phyloP scores from a whole-genome alignment of 345 rosid species.

The Angophora floribunda region DNA sequence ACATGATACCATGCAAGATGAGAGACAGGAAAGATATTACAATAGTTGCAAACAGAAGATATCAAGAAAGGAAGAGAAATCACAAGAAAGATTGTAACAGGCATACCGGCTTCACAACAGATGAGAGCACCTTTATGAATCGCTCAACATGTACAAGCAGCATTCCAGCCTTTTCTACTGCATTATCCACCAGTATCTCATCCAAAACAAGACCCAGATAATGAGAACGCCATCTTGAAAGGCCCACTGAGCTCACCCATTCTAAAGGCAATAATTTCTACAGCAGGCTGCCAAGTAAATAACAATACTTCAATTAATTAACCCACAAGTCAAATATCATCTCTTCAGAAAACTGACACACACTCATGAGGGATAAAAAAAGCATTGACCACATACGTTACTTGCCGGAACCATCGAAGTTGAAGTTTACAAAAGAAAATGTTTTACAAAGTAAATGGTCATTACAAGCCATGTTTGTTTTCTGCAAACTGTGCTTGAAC shows the following conservation, averaged over 20 bases:
- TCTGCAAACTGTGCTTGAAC: not conserved
- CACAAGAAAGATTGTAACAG: constrained; percentile 1
- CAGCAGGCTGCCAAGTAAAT: constrained; percentile 77
- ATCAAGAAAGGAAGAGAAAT: not conserved
- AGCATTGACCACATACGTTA: not conserved
- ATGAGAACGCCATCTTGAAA: constrained; percentile 89
- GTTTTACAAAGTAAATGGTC: not conserved
- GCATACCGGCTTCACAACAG: constrained; percentile 75
- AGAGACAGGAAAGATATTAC: not conserved
- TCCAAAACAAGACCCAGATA: constrained; percentile 70
- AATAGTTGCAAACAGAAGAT: not conserved
- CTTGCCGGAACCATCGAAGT: not conserved
- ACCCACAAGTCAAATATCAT: not conserved
- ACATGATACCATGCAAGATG: not conserved
- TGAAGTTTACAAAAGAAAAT: not conserved
- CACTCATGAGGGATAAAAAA: not conserved
- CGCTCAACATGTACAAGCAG: constrained; percentile 77
- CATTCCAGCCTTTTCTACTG: constrained; percentile 67
- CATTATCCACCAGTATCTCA: constrained; percentile 54
- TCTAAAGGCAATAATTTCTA: constrained; percentile 56
- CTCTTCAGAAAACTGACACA: not conserved
- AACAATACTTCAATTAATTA: not conserved
- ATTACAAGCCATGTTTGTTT: not conserved
- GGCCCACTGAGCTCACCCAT: constrained; percentile 92
- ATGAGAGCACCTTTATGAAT: constrained; percentile 72